Percentiles rank a stretch among this genome's conserved stretches.
These are phyloP conservation scores for Fragaria ananassa DNA, from an alignment of 306 rosid genomes.

Conservation along the genomic window DNA sequence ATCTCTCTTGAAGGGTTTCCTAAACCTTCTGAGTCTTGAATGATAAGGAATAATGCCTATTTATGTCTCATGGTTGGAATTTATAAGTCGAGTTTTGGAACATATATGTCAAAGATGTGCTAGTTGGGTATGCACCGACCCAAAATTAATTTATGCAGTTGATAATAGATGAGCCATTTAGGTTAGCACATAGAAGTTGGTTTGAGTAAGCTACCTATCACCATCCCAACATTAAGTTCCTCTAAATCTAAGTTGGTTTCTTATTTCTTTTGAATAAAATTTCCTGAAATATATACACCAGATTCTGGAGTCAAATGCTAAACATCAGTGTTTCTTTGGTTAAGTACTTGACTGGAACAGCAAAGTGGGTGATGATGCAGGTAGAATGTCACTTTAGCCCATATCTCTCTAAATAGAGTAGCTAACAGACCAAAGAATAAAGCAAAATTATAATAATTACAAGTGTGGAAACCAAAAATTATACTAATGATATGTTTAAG, in stretches of 20 bases:
- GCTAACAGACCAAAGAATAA: slow-evolving; percentile 23
- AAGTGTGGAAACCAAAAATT: slow-evolving; percentile 1
- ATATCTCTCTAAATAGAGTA: slow-evolving; percentile 5
- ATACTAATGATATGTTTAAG: not conserved
- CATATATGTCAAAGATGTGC: not conserved
- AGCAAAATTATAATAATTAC: slow-evolving; percentile 28
- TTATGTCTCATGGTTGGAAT: not conserved
- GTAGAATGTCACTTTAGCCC: slow-evolving; percentile 29
- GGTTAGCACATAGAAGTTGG: slow-evolving; percentile 3
- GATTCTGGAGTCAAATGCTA: not conserved
- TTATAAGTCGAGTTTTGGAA: not conserved
- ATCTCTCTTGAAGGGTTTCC: not conserved
- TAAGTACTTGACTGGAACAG: slow-evolving; percentile 9
- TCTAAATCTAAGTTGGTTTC: not conserved
- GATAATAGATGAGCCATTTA: not conserved
- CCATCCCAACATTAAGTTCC: not conserved
- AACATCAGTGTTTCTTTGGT: not conserved
- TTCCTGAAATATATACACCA: not conserved
- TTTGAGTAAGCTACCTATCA: slow-evolving; percentile 16
- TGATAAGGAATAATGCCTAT: not conserved
- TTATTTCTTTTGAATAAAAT: not conserved
- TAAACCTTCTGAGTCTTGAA: not conserved
- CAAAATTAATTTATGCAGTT: not conserved
- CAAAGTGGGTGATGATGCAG: slow-evolving; percentile 21
- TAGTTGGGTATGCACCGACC: not conserved